These are phyloP conservation scores for Biscutella auriculata DNA, from an alignment of 441 rosid genomes.

Conservation along the genomic window DNA sequence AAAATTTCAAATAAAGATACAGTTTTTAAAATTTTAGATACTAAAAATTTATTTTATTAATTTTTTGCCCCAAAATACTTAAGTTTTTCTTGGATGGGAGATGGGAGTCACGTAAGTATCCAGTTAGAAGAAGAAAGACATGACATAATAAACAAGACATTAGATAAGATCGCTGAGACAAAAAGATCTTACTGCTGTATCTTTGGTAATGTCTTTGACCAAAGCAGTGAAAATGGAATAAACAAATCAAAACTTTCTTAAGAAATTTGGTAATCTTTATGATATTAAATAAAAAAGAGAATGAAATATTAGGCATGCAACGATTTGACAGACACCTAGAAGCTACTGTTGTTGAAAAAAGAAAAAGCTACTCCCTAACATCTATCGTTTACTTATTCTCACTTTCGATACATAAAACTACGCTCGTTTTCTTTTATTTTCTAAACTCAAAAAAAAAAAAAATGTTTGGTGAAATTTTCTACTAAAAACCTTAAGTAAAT, in stretches of 20 bases:
- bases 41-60: too few relatives aligned
- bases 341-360: too few relatives aligned
- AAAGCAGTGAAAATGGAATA: constrained; percentile 6
- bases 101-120: too few relatives aligned
- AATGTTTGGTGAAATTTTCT: neutral
- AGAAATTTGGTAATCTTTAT: neutral
- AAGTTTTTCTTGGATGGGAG: too few relatives aligned
- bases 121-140: neutral
- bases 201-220: constrained; percentile 6
- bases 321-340: constrained; percentile 18
- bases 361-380: neutral
- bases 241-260: neutral
- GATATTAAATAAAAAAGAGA: neutral
- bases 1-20: too few relatives aligned
- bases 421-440: too few relatives aligned
- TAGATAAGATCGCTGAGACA: neutral
- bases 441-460: neutral
- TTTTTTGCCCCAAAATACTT: too few relatives aligned
- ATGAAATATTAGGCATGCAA: constrained; percentile 15
- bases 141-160: neutral
- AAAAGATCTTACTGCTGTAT: neutral
- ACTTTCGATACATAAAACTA: too few relatives aligned
- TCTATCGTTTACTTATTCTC: neutral
- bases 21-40: too few relatives aligned
- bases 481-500: too few relatives aligned